Evolutionary conservation across 2,329 filamentous ascomycete species (phyloP), one percentile per base, ranked within the genome.

Genomic region (Colletotrichum sp.): DNA sequence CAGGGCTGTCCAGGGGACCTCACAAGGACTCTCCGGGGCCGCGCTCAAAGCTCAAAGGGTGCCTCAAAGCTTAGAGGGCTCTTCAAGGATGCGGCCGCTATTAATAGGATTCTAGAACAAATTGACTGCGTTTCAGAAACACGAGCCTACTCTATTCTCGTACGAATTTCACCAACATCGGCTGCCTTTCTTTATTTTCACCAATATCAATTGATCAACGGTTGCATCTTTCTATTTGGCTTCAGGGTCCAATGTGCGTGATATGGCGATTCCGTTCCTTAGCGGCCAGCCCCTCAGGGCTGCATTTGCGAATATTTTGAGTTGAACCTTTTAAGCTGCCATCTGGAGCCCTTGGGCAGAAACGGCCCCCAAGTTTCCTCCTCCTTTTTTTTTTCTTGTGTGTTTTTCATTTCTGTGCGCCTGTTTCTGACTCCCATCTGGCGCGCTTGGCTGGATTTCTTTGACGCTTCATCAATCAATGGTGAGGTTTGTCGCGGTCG

Each of bases 101-200:
- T 75, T 75, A 75, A 75, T 75, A 72, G 73, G 69, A 72, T 72
- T 72, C 73, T 59, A 75, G 73, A 75, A 75, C 73, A 72, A 28
- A 75, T 75, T 72, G 56, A 48, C 63, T 5, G 61, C 43, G 73
- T 75, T 75, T 75, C 73, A 72, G 73, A 75, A 75, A 72, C 73
- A 75, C 62, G 26, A 75, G 26, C 56, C 56, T 67, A 72, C 69
- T 68, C 36, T 68, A 75, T 68, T 64, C 63, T 72, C 69, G 62
- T 63, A 68, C 69, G 69, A 43, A 74, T 55, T 48, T 72, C 56
- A 56, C 48, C 13, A 30, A 32, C 66, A n/a, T 69, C 66, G 3
- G 55, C 34, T 26, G 24, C 30, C 32, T 36, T 38, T n/a, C 14
- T n/a, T 69, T 58, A 61, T n/a, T 32, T n/a, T 61, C 58, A 61